Evolutionary conservation across 306 rosid genomes (phyloP).

Genomic region (Mimosa bimucronata): DNA sequence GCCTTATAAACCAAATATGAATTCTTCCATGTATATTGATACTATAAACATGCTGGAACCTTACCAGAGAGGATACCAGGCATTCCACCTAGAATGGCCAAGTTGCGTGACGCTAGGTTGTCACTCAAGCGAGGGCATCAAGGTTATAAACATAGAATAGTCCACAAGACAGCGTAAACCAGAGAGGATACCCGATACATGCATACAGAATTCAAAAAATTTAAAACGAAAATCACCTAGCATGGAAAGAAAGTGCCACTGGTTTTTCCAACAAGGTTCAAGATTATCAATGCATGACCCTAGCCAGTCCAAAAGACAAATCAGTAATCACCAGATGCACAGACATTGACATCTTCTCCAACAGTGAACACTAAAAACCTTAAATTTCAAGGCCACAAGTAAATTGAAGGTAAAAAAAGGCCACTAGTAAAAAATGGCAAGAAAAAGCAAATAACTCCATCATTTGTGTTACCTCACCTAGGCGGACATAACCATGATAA

Average conservation of each 20-base stretch:
- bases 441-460: constrained; percentile 1
- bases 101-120: background rate
- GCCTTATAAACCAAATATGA: too few species aligned
- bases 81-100: constrained; percentile 1
- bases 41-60: too few species aligned
- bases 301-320: constrained; percentile 9
- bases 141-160: background rate
- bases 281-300: background rate
- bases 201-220: background rate
- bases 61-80: too few species aligned
- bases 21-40: too few species aligned
- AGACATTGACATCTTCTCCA: constrained; percentile 11
- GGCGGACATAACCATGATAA: constrained; percentile 6
- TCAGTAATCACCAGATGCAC: constrained; percentile 6
- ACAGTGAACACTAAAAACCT: background rate
- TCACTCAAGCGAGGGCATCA: background rate
- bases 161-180: background rate
- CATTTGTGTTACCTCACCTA: background rate
- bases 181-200: background rate
- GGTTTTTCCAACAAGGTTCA: background rate
- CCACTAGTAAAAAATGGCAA: constrained; percentile 1
- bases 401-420: too few species aligned
- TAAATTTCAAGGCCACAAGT: background rate
- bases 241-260: background rate
- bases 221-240: background rate